phyloP scores from a whole-genome alignment of 169 alveolate genomes.

The Miamiensis avidus region DNA sequence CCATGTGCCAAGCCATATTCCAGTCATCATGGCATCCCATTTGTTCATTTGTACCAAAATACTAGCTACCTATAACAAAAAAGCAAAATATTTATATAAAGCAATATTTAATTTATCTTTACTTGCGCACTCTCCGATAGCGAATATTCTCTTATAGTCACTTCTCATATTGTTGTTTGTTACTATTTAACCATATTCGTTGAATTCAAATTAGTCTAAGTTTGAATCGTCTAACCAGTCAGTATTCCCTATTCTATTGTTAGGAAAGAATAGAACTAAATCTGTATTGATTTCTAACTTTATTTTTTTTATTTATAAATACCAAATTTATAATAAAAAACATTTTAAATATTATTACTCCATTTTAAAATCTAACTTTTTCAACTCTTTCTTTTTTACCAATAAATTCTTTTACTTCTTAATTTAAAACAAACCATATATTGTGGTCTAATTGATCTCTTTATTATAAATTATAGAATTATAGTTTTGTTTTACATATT shows the following conservation, averaged over 20 bases:
- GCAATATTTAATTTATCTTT: no score
- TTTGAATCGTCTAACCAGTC: slow-evolving; percentile 24
- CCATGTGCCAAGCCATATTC: slow-evolving; percentile 37
- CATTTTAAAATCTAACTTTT: slow-evolving; percentile 13
- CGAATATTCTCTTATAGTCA: slow-evolving; percentile 41
- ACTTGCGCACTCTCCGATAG: slow-evolving; percentile 30
- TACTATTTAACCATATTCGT: slow-evolving; percentile 20
- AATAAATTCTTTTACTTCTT: slow-evolving; percentile 1
- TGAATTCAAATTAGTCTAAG: slow-evolving; percentile 38
- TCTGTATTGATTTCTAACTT: slow-evolving; percentile 28
- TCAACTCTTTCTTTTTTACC: background rate
- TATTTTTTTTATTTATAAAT: background rate
- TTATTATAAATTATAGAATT: background rate
- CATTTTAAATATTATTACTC: slow-evolving; percentile 7
- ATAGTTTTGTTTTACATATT: background rate
- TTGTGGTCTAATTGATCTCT: slow-evolving; percentile 1
- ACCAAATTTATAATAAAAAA: background rate
- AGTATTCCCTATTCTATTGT: slow-evolving; percentile 24
- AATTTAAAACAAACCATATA: slow-evolving; percentile 3
- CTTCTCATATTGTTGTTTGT: slow-evolving; percentile 38
- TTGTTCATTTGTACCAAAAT: slow-evolving; percentile 1
- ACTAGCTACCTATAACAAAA: background rate
- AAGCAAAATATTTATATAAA: no score
- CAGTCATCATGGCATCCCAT: slow-evolving; percentile 22
- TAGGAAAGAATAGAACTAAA: slow-evolving; percentile 30